Evolutionary conservation across 768 basidiomycete species (phyloP), one percentile per base, ranked within the genome.

Genomic region (Kwoniella dendrophila): DNA sequence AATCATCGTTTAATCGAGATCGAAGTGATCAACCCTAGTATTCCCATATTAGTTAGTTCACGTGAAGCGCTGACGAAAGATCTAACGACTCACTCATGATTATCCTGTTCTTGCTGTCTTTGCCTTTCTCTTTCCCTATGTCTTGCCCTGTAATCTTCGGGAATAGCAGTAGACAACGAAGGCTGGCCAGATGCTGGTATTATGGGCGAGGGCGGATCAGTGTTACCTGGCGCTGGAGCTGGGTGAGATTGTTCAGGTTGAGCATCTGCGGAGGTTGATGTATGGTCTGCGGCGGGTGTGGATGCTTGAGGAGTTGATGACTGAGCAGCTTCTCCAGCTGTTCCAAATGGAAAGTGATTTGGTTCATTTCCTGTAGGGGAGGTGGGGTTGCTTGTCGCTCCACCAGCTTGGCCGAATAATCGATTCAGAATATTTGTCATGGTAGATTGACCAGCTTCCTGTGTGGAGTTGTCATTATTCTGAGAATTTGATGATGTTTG

Each of bases 81-180:
- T 18, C 26, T 16, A n/a, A 18, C 43, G 11, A 33, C 62, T 49
- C 56, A 58, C 51, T 27, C 52, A n/a, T 24, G 24, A 27, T 33
- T 40, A 24, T 67, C 67, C 30, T 66, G 32, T n/a, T 61, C 36
- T 30, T 44, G 49, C 38, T 57, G 49, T 24, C 58, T 52, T 36
- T 54, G 27, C 50, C 59, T 68, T 67, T 63, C 67, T n/a, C 51
- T 24, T 18, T 61, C 59, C 34, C 69, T 33, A 64, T 75, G 73
- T 26, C 71, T 50, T 20, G 54, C 67, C 30, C 71, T 44, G 43
- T 75, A 75, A 11, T 75, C 71, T 32, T 59, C 65, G 1, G 73
- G 73, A 7, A 75, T 75, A 29, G 61, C 69, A 24, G 65, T 62
- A 27, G 69, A 66, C 18, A 66, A 20, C 4, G 16, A 44, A 3